Conservation (phyloP, 768 basidiomycete genomes). For the Grammothele lineata region DNA sequence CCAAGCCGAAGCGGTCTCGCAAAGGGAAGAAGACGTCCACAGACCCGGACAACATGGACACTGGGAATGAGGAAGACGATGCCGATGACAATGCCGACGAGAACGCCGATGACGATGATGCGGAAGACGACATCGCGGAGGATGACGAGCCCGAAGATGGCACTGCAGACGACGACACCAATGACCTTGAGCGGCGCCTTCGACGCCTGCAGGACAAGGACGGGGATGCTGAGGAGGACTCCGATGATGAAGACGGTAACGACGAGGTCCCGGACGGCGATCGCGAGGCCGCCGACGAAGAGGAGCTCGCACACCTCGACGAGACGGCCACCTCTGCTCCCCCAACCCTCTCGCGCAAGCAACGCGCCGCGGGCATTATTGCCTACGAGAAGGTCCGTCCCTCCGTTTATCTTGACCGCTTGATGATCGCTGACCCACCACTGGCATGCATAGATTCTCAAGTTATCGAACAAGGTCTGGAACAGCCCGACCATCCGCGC, state of each 20-base stretch:
- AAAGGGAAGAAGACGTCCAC: too few relatives aligned
- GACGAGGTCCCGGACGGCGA: conserved; percentile 1
- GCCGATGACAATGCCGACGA: conserved; percentile 2
- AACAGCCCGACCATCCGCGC: conserved; percentile 7
- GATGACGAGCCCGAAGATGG: background rate
- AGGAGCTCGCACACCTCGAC: too few relatives aligned
- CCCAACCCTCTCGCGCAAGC: background rate
- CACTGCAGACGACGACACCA: too few relatives aligned
- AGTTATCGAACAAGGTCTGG: conserved; percentile 11
- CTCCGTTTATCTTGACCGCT: background rate
- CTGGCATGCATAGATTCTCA: conserved; percentile 9
- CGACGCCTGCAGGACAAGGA: background rate
- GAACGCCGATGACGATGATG: conserved; percentile 3
- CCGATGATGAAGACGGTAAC: conserved; percentile 8
- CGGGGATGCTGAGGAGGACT: background rate
- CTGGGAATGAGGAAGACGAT: background rate
- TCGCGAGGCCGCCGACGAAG: too few relatives aligned
- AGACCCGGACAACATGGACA: too few relatives aligned
- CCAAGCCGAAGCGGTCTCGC: too few relatives aligned
- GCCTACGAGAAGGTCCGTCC: conserved; percentile 12
- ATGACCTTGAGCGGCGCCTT: background rate
- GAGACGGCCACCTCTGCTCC: background rate
- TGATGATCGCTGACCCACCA: too few relatives aligned
- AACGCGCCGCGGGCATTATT: background rate
- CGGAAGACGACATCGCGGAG: background rate